Evolutionary conservation across 306 rosid genomes (phyloP), one percentile per base, ranked within the genome.

Genomic region (Senna siamea): DNA sequence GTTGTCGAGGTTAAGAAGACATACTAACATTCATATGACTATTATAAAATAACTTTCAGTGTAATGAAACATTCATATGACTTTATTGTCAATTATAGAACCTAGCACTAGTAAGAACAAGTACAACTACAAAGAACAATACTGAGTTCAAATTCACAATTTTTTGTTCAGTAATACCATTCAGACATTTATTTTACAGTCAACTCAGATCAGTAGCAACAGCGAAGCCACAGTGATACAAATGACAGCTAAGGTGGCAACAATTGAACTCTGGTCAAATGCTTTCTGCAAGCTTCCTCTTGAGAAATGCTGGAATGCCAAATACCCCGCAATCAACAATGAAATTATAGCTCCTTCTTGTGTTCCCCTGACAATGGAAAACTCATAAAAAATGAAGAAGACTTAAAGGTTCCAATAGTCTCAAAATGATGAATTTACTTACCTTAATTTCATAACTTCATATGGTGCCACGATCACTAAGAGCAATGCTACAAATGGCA

Each of bases 271-370:
- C 82, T 81, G 96, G 69, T 94, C 96, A 90, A 92, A 79, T 72
- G 96, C 85, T 69, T 78, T 84, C 83, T 60, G 86, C 80, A 94
- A 74, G 83, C 80, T 84, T 20, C 81, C 61, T 70, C 96, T 80
- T 52, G 98, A 84, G 90, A 94, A 92, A 89, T 94, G 99, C 81
- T 89, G 98, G 87, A 81, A 94, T 70, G 96, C 98, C 86, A 94
- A 50, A 86, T 92, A 92, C 52, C 81, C 98, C 12, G 87, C 87
- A 76, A 94, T 88, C 64, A 78, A 52, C 77, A 90, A 52, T 48
- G 98, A 83, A 81, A 92, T 23, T 20, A 87, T 78, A 28, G 87
- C 88, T 72, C 97, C 96, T 82, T 87, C 89, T 85, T 80, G 90
- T 72, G 88, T 92, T 77, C 88, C 87, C 86, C 99, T 94, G 86